Evolutionary conservation across 495 filamentous ascomycete species (phyloP).

Genomic region (Lindgomyces ingoldianus): DNA sequence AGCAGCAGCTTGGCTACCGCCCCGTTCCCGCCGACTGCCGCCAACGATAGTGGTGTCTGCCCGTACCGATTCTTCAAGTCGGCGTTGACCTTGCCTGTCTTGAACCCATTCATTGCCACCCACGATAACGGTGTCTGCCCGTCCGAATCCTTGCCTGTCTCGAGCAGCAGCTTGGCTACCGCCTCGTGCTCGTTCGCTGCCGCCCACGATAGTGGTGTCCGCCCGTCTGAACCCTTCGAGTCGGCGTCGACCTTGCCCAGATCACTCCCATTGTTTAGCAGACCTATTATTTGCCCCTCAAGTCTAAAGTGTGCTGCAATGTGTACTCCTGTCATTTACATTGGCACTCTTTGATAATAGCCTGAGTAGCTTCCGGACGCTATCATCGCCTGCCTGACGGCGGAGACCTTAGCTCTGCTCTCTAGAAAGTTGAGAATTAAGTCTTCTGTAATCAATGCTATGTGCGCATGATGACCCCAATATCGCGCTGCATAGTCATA

Average conservation of each 20-base stretch:
- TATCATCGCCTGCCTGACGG: not conserved
- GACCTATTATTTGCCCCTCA: too few relatives aligned
- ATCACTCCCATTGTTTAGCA: too few relatives aligned
- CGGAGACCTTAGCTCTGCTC: not conserved
- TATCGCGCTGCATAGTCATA: not conserved
- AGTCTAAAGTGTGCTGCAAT: not conserved
- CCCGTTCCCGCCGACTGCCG: not conserved
- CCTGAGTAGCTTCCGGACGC: not conserved
- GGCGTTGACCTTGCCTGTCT: not conserved
- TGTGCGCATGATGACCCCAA: not conserved
- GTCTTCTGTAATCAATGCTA: not conserved
- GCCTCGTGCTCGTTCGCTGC: not conserved
- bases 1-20: not conserved
- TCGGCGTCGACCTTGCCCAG: not conserved
- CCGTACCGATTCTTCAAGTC: not conserved
- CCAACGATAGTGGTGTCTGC: not conserved
- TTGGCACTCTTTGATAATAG: not conserved
- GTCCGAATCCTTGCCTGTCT: not conserved
- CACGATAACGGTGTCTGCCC: not conserved
- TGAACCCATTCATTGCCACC: not conserved
- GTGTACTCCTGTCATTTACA: not conserved
- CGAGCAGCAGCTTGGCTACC: not conserved
- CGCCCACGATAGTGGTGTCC: not conserved
- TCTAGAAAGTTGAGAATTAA: not conserved
- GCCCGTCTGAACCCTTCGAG: not conserved